Base-by-base conservation (phyloP, 768 basidiomycete species). In the Termitomyces eurrhizus region DNA sequence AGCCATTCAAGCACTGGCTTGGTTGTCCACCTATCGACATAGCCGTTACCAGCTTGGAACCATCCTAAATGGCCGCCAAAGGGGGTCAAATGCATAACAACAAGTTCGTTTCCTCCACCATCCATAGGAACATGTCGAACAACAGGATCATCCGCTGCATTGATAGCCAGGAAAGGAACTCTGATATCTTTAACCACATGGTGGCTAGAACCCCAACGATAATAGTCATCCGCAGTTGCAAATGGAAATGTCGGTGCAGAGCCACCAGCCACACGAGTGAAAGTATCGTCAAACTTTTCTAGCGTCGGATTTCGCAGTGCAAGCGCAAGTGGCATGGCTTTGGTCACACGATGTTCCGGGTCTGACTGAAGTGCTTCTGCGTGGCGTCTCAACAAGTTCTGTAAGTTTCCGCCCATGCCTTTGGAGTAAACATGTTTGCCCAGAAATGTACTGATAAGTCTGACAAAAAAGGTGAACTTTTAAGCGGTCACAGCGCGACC, bases 61-160 rank as follows among this genome's bases (percentile, higher is more conserved):
- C 91, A 95, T 41, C 93, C 93, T 14, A 93, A 78, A 74, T 93
- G 91, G 0, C 91, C 90, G 1, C 90, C 92, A 24, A 77, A 73
- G 35, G 76, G 71, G 0, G 92, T 92, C 51, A 87, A 68, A 24
- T 76, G 85, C 75, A 88, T 83, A 3, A 83, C 76, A 14, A 87
- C 80, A 67, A 80, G 80, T 6, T 76, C 76, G 64, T 83, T 84
- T 29, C 77, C 79, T 59, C 76, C 79, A 7, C 77, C 78, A 59
- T 86, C 78, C 70, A 81, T 78, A 35, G 89, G 89, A 42, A 88
- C 77, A 57, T 82, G 76, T 50, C 77, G 79, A 24, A 92, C 85
- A 45, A 93, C 81, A 21, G 92, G 92, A 71, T 93, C 92, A 70
- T 93, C 89, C 26, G 79, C 80, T 18, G 92, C 81, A 67, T 88